Conservation (phyloP, 345 rosid species). For the Murraya koenigii region DNA sequence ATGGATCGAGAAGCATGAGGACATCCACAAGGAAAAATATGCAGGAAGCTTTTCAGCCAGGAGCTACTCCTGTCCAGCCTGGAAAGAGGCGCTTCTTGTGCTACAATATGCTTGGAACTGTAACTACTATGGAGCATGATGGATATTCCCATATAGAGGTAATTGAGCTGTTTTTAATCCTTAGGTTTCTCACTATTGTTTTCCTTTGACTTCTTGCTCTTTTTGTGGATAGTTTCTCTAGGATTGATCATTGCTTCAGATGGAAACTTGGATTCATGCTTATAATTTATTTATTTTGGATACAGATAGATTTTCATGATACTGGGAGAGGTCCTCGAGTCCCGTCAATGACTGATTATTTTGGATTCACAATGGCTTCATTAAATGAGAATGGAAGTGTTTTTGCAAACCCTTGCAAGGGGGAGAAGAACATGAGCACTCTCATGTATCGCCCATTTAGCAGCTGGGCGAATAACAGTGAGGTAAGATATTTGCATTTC, state of each 20-base stretch:
- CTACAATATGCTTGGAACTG: constrained; percentile 89
- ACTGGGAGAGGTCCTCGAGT: constrained; percentile 91
- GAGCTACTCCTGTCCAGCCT: constrained; percentile 66
- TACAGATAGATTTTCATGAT: constrained; percentile 95
- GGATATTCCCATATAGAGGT: constrained; percentile 97
- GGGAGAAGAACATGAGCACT: constrained; percentile 89
- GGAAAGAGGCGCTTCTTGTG: constrained; percentile 86
- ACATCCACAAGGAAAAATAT: constrained; percentile 50
- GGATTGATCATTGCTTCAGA: not conserved
- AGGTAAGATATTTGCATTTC: constrained; percentile 46
- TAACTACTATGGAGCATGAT: constrained; percentile 84
- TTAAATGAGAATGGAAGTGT: constrained; percentile 84
- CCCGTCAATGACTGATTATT: constrained; percentile 92
- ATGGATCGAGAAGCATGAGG: constrained; percentile 28
- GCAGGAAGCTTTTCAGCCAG: constrained; percentile 96
- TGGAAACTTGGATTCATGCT: constrained; percentile 1
- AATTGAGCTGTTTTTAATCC: constrained; percentile 10
- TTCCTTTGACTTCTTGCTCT: not conserved
- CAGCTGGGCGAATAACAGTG: constrained; percentile 91
- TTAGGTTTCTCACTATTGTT: not conserved
- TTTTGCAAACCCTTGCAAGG: constrained; percentile 91
- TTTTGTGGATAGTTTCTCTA: not conserved
- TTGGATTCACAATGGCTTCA: constrained; percentile 95
- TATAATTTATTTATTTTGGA: constrained; percentile 10
- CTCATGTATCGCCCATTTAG: constrained; percentile 88